Evolutionary conservation across 1,284 basidiomycete genomes (phyloP), one percentile per base, ranked within the genome.

Genomic region (Leccinum fallax): DNA sequence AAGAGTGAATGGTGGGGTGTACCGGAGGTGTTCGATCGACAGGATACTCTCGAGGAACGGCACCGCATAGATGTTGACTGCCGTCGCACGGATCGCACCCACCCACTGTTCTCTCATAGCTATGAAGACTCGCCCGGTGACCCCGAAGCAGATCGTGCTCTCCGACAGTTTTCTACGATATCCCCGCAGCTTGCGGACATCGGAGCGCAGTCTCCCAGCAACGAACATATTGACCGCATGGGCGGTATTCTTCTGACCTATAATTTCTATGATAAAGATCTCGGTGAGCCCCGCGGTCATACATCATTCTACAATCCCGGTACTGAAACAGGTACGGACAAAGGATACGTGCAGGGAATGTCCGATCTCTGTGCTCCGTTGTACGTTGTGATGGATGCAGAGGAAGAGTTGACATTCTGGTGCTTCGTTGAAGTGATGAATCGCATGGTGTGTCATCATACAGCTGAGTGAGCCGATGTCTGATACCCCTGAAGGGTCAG

Each of bases 41-140:
- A 83, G 59, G 89, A 92, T 70, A 78, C 89, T n/a, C 70, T 92
- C n/a, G 92, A 94, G 75, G 92, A 96, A 75, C 86, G 90, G 40
- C 94, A 95, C 78, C 86, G 94, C 19, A 94, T 94, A 66, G 90
- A 97, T 71, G 96, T 99, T 57, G 97, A 99, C 73, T 98, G 97
- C 71, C 88, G 97, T 57, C 86, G 97, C 13, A 98, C 97, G n/a
- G 97, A 99, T 75, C 85, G 97, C 16, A 91, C 85, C 16, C 95
- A 98, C 65, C 86, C 93, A 0, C 81, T 97, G 56, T 99, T 97
- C 69, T 83, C 89, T 1, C 83, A 84, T 21, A 69, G 72, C 8
- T 76, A 78, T 21, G 66, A 77, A 26, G 70, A 71, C 43, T 69
- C 74, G 3, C 65, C 69, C 46, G 62, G 67, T 24, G 81, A 64